phyloP scores from a whole-genome alignment of 2,329 filamentous ascomycete genomes.

The Ilyonectria mors-panacis region DNA sequence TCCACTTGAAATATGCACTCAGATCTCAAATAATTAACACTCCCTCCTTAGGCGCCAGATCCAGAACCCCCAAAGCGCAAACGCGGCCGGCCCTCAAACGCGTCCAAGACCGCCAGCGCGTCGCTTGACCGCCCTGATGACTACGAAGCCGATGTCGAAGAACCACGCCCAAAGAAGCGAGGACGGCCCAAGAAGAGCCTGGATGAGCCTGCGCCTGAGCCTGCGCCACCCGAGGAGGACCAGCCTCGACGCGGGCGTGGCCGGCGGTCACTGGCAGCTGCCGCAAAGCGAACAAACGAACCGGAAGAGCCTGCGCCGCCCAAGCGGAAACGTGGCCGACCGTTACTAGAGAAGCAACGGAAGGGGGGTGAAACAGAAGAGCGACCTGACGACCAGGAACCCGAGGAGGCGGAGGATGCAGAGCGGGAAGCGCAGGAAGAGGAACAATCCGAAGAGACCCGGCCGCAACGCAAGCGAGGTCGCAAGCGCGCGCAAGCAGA shows the following conservation, averaged over 20 bases:
- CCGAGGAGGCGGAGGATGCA: conserved; percentile 32
- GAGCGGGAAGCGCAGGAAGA: conserved; percentile 26
- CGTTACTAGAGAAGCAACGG: conserved; percentile 44
- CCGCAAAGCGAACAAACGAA: conserved; percentile 24
- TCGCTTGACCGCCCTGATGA: conserved; percentile 43
- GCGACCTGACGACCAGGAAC: conserved; percentile 35
- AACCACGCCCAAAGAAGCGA: conserved; percentile 43
- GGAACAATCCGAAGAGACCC: conserved; percentile 26
- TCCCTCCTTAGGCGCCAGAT: conserved; percentile 42
- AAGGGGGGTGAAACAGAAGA: conserved; percentile 28
- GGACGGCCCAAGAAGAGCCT: conserved; percentile 35
- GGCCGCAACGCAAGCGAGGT: conserved; percentile 33
- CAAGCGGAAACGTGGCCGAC: conserved; percentile 56
- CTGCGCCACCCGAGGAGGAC: conserved; percentile 25
- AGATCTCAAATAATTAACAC: neutral
- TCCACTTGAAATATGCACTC: neutral
- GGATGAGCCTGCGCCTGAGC: conserved; percentile 23
- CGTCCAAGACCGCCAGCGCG: conserved; percentile 54
- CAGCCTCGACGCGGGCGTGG: conserved; percentile 48
- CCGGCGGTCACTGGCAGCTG: conserved; percentile 44
- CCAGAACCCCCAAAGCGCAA: conserved; percentile 58
- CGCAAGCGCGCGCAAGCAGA: conserved; percentile 30
- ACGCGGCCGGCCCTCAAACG: conserved; percentile 60
- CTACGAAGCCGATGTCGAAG: conserved; percentile 46
- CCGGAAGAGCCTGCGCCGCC: conserved; percentile 43